phyloP scores from a whole-genome alignment of 352 stramenopile genomes.

The Pythium aphanidermatum region DNA sequence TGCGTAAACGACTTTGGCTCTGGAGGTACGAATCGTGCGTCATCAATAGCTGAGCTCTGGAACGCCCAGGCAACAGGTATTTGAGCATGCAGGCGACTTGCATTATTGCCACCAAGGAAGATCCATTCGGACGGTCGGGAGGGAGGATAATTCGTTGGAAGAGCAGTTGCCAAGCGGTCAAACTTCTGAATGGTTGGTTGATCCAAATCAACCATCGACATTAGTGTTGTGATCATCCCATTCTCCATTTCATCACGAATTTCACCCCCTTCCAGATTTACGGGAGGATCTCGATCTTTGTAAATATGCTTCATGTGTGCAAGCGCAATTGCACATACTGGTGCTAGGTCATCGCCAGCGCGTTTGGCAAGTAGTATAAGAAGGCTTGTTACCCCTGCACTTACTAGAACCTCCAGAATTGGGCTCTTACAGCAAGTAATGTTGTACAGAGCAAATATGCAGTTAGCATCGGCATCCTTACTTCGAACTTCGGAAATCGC shows the following conservation, averaged over 20 bases:
- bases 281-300: conserved; percentile 34
- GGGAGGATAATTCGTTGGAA: conserved; percentile 39
- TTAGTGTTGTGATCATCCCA: conserved; percentile 56
- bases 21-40: conserved; percentile 55
- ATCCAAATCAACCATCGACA: conserved; percentile 79
- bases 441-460: conserved; percentile 72
- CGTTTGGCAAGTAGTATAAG: conserved; percentile 53
- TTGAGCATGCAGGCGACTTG: conserved; percentile 32
- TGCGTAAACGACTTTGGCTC: conserved; percentile 55
- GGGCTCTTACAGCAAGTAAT: conserved; percentile 44
- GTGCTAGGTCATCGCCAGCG: conserved; percentile 51
- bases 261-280: conserved; percentile 18
- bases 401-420: conserved; percentile 45
- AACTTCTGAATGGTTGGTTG: conserved; percentile 56
- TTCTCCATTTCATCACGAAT: conserved; percentile 58
- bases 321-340: conserved; percentile 57
- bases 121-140: conserved; percentile 43
- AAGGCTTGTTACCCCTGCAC: conserved; percentile 42
- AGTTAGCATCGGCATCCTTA: conserved; percentile 46
- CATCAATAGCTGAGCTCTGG: conserved; percentile 63
- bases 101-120: conserved; percentile 39
- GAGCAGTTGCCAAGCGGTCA: conserved; percentile 48
- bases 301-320: conserved; percentile 74
- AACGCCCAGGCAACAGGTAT: conserved; percentile 65
- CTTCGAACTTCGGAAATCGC: conserved; percentile 29